Evolutionary conservation across 2,329 filamentous ascomycete species (phyloP).

Genomic region (Microcyclospora tardicrescens): DNA sequence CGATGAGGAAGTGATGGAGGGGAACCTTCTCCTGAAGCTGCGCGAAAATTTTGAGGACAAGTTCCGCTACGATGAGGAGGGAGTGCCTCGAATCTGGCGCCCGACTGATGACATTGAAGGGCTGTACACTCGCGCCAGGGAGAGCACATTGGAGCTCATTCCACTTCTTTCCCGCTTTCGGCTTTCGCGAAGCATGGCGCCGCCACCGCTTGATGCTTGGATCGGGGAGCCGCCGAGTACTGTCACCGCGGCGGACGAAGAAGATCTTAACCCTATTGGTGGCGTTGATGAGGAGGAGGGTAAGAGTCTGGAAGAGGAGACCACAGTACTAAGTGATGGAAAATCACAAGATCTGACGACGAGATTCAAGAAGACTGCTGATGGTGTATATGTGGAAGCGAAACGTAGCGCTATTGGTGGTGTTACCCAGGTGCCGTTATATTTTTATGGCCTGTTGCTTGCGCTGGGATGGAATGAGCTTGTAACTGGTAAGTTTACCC

Average conservation of each 20-base stretch:
- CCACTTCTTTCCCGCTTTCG: constrained; percentile 78
- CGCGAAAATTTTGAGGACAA: constrained; percentile 98
- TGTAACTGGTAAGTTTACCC: constrained; percentile 57
- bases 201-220: constrained; percentile 74
- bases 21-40: constrained; percentile 87
- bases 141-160: constrained; percentile 82
- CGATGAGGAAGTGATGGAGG: constrained; percentile 96
- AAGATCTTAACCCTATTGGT: constrained; percentile 77
- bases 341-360: constrained; percentile 87
- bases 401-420: constrained; percentile 94
- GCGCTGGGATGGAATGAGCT: constrained; percentile 99
- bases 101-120: constrained; percentile 96
- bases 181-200: constrained; percentile 57
- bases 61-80: constrained; percentile 91
- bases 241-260: constrained; percentile 71
- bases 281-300: constrained; percentile 81
- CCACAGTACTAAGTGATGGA: constrained; percentile 79
- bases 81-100: constrained; percentile 91
- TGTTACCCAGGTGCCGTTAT: constrained; percentile 83
- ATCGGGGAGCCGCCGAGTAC: constrained; percentile 65
- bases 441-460: constrained; percentile 82
- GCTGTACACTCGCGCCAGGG: constrained; percentile 78
- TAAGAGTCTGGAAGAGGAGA: constrained; percentile 90
- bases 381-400: constrained; percentile 94
- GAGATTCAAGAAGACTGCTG: constrained; percentile 95